A percentile compares a stretch with the other conserved stretches of the same genome.
Conservation (phyloP, 768 basidiomycete genomes). For the Mycena rebaudengoi region DNA sequence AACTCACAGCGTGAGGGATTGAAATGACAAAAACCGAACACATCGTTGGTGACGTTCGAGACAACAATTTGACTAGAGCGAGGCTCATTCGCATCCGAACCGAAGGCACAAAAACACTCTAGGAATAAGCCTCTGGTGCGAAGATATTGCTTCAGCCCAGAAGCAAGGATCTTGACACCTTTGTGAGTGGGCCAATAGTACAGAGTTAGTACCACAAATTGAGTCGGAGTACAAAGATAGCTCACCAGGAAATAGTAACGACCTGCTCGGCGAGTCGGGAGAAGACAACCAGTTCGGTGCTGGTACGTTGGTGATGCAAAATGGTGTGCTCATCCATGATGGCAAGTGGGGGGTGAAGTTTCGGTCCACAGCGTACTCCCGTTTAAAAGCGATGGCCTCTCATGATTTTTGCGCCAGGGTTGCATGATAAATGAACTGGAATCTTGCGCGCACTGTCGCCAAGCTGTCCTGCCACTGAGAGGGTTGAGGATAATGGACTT, state of each 20-base stretch:
- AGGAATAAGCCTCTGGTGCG: neutral
- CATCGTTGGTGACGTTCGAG: neutral
- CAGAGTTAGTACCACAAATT: neutral
- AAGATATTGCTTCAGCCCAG: no score
- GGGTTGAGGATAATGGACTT: no score
- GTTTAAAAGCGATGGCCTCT: neutral
- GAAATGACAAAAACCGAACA: constrained; percentile 1
- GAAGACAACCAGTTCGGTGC: neutral
- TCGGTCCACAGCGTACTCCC: neutral
- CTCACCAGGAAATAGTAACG: neutral
- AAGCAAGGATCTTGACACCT: neutral
- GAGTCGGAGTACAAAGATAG: no score
- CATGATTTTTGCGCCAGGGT: neutral
- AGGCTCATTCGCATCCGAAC: neutral
- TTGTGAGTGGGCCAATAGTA: neutral
- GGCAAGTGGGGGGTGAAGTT: no score
- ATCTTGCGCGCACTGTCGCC: neutral
- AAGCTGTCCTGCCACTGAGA: neutral
- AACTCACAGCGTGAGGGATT: neutral
- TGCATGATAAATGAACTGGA: neutral
- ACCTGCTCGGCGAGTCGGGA: neutral
- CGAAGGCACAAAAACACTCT: neutral
- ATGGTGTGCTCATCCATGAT: neutral
- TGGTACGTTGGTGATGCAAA: neutral
- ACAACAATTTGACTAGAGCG: neutral